phyloP scores from a whole-genome alignment of 345 rosid genomes.

The Euphorbia pulcherrima region DNA sequence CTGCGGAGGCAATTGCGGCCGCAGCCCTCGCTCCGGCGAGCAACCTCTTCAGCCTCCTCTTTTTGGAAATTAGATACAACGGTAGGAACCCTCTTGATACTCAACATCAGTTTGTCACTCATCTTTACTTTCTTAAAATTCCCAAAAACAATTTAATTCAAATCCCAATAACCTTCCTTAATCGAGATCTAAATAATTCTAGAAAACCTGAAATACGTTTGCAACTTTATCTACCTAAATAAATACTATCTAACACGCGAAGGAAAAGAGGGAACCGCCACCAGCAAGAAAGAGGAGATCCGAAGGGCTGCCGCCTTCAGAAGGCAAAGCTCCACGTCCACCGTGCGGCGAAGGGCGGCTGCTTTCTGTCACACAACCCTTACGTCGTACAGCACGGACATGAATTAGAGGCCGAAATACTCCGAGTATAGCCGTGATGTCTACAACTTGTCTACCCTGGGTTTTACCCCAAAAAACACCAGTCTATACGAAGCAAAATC shows the following conservation, averaged over 20 bases:
- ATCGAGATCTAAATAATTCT: slow-evolving; percentile 5
- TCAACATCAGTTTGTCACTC: slow-evolving; percentile 49
- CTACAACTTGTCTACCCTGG: slow-evolving; percentile 43
- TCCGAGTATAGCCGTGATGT: slow-evolving; percentile 98
- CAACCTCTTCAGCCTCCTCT: slow-evolving; percentile 58
- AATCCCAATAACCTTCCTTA: slow-evolving; percentile 11
- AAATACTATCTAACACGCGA: slow-evolving; percentile 13
- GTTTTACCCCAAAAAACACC: slow-evolving; percentile 14
- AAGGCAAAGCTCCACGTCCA: slow-evolving; percentile 99
- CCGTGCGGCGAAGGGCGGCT: slow-evolving; percentile 98
- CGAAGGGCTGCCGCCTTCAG: slow-evolving; percentile 99
- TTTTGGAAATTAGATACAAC: slow-evolving; percentile 76
- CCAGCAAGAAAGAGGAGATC: slow-evolving; percentile 99
- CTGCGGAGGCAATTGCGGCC: slow-evolving; percentile 70
- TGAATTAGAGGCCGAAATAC: slow-evolving; percentile 51
- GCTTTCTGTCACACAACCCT: slow-evolving; percentile 72
- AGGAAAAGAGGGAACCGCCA: slow-evolving; percentile 52
- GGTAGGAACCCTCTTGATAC: slow-evolving; percentile 85
- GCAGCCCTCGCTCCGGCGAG: slow-evolving; percentile 56
- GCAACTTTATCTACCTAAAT: not conserved
- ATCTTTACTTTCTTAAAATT: slow-evolving; percentile 1
- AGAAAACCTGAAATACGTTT: not conserved
- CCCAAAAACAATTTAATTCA: slow-evolving; percentile 1
- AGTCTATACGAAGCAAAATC: not conserved
- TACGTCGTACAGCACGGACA: slow-evolving; percentile 79